phyloP scores from a whole-genome alignment of 1,284 basidiomycete species.

The Ustilago crameri region DNA sequence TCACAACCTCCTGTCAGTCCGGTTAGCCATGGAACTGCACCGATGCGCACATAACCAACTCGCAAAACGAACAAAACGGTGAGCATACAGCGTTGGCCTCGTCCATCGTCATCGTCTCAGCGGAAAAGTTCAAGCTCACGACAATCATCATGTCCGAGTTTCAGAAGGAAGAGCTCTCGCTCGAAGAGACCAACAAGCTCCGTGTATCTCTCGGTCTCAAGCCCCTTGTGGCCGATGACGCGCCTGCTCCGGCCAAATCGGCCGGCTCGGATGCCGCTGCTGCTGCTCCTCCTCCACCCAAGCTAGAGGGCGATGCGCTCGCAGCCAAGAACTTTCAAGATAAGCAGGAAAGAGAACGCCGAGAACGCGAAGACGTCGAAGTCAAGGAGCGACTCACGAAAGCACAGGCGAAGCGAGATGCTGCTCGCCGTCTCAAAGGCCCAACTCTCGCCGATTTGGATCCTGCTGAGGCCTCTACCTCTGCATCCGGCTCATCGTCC shows the following conservation, averaged over 20 bases:
- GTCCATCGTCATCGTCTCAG: background rate
- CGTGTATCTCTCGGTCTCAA: slow-evolving; percentile 93
- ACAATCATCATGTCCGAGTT: slow-evolving; percentile 62
- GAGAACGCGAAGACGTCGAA: slow-evolving; percentile 77
- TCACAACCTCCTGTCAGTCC: too few relatives aligned
- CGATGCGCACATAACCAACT: too few relatives aligned
- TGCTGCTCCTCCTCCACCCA: slow-evolving; percentile 45
- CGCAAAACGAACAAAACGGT: slow-evolving; percentile 24
- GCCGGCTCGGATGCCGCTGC: slow-evolving; percentile 38
- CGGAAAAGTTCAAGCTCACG: slow-evolving; percentile 32
- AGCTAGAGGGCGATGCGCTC: slow-evolving; percentile 68
- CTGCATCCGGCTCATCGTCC: slow-evolving; percentile 15
- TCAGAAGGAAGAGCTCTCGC: slow-evolving; percentile 79
- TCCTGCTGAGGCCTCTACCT: slow-evolving; percentile 51
- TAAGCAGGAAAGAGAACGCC: slow-evolving; percentile 76
- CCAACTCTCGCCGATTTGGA: slow-evolving; percentile 81
- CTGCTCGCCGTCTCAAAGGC: slow-evolving; percentile 88
- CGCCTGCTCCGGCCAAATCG: slow-evolving; percentile 46
- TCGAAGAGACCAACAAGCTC: slow-evolving; percentile 98
- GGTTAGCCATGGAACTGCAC: too few relatives aligned
- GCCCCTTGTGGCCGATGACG: slow-evolving; percentile 77
- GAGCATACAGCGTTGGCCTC: slow-evolving; percentile 23
- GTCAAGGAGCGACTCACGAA: slow-evolving; percentile 68
- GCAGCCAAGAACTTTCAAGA: slow-evolving; percentile 51
- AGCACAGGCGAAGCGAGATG: slow-evolving; percentile 84